Base-by-base conservation (phyloP, 2,329 filamentous ascomycete species). In the Metarhizium sp. region DNA sequence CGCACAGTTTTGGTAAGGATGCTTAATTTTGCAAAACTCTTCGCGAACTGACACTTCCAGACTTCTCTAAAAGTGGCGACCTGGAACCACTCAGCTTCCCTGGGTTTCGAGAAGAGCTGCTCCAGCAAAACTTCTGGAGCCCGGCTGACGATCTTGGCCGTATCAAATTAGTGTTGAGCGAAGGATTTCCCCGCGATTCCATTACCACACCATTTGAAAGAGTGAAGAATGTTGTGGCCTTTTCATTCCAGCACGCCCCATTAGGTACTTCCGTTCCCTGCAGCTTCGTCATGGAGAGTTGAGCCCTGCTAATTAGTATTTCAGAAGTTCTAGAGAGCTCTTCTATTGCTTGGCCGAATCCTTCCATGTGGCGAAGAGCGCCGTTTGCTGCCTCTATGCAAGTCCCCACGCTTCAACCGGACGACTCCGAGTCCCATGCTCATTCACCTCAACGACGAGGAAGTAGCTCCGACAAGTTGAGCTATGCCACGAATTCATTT, bases 201-300 rank as follows among this genome's bases (percentile, higher is more conserved):
- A 55, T 71, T 1, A 71, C 73, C 2, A 69, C 73, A 46, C 79
- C 82, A 0, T 82, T 88, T 60, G 84, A 89, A 62, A 75, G 83
- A 45, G 74, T 88, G 59, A 87, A 86, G 64, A 89, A 92, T 63
- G 70, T 90, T 48, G 80, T 91, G 29, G 80, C 81, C 14, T 94
- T 95, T 69, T 86, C 90, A 1, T 95, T 95, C 63, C 88, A 94
- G 64, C 88, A 94, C 73, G 90, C 88, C 38, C 90, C 90, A 1
- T 71, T 88, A 54, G 79, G 90, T 92, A 73, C 61, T 77, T 70
- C 32, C 16, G 42, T 7, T 6, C 20, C 30, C 5, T 38, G 34
- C 0, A 18, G 14, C 13, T 3, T 13, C 45, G 29, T 20, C 4
- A n/a, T 8, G 20, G 38, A 10, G 43, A 29, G 46, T 16, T 11